A percentile compares a stretch with the other conserved stretches of the same genome.
Conservation (phyloP, 2,329 filamentous ascomycete genomes). For the Aphanoascus verrucosus region DNA sequence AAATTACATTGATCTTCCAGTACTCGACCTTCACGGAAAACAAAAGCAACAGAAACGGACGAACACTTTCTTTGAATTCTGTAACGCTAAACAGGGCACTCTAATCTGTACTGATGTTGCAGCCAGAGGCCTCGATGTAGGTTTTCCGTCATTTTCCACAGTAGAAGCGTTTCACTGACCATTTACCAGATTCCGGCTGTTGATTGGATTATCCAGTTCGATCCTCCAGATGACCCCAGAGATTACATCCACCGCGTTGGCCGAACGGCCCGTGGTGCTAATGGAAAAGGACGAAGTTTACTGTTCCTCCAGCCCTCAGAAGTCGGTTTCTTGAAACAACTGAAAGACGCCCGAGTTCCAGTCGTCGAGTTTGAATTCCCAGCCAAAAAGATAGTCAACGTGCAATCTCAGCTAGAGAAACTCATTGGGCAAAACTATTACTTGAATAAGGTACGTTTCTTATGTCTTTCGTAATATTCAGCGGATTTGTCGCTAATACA, state of each 20-base stretch:
- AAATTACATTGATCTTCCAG: conserved; percentile 92
- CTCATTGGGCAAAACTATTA: conserved; percentile 94
- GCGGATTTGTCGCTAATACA: neutral
- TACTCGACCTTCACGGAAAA: conserved; percentile 81
- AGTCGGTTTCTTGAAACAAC: conserved; percentile 79
- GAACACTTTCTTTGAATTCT: conserved; percentile 96
- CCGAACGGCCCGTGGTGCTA: conserved; percentile 76
- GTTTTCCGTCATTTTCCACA: conserved; percentile 28
- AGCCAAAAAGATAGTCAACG: conserved; percentile 78
- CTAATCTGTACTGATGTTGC: conserved; percentile 96
- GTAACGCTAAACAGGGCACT: conserved; percentile 71
- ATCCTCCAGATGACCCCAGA: conserved; percentile 79
- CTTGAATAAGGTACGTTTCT: conserved; percentile 61
- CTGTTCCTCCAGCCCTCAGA: conserved; percentile 91
- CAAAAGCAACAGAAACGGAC: conserved; percentile 99
- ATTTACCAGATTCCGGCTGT: conserved; percentile 65
- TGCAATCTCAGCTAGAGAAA: conserved; percentile 85
- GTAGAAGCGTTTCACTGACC: conserved; percentile 10
- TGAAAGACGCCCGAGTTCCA: conserved; percentile 84
- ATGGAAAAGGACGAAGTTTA: conserved; percentile 74
- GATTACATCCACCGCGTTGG: conserved; percentile 96
- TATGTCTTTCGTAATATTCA: conserved; percentile 9
- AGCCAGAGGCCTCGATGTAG: conserved; percentile 72
- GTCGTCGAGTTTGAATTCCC: conserved; percentile 96
- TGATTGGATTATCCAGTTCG: conserved; percentile 94